phyloP scores from a whole-genome alignment of 2,329 filamentous ascomycete species.

The Sclerotinia spermophila region DNA sequence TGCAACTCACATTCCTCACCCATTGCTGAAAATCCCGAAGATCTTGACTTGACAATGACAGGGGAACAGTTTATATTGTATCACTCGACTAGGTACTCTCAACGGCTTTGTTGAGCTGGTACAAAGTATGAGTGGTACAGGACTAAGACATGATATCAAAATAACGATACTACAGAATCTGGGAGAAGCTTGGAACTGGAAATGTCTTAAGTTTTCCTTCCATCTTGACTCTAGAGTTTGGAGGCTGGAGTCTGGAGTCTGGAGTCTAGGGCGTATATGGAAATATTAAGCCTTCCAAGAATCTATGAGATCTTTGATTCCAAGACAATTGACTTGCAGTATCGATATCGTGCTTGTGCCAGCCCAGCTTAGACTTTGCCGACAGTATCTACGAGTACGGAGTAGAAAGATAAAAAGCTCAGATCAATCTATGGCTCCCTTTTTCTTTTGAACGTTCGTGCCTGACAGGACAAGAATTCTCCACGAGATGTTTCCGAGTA shows the following conservation, averaged over 20 bases:
- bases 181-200: neutral
- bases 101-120: slow-evolving; percentile 13
- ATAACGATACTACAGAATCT: slow-evolving; percentile 7
- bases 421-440: neutral
- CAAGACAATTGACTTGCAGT: neutral
- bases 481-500: neutral
- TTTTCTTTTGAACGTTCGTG: neutral
- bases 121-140: neutral
- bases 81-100: neutral
- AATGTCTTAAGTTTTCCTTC: neutral
- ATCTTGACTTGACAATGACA: slow-evolving; percentile 4
- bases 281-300: neutral
- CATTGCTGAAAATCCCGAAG: neutral
- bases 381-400: neutral
- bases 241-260: too few species aligned
- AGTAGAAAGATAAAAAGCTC: neutral
- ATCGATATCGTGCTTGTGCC: neutral
- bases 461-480: slow-evolving; percentile 1
- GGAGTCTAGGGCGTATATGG: neutral
- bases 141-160: slow-evolving; percentile 13
- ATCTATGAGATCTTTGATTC: neutral
- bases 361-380: neutral
- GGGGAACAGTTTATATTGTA: neutral
- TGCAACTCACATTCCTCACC: neutral
- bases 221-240: neutral